Percentiles rank a stretch among this genome's conserved stretches.
phyloP scores from a whole-genome alignment of 225 moss, liverwort and hornwort species.

The Lunularia cruciata region DNA sequence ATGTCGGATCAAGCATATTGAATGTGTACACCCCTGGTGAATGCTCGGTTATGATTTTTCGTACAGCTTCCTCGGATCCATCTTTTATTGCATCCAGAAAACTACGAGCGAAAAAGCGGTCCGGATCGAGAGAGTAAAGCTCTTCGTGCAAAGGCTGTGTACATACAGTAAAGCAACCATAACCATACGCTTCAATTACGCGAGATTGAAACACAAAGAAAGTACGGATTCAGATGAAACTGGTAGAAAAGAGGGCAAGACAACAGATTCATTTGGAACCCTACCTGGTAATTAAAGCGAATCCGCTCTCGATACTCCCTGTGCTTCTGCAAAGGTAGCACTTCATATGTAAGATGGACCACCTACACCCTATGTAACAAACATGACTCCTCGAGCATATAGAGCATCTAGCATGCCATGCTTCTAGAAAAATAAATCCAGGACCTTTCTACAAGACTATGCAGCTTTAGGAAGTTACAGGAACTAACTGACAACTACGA shows the following conservation, averaged over 20 bases:
- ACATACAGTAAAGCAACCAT: conserved; percentile 7
- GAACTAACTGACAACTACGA: too few relatives aligned
- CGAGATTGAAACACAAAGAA: neutral
- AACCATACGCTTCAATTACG: neutral
- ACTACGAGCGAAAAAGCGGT: conserved; percentile 79
- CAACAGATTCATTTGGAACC: neutral
- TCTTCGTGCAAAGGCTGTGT: conserved; percentile 87
- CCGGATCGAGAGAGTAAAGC: conserved; percentile 92
- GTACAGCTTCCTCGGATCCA: conserved; percentile 79
- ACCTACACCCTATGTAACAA: neutral
- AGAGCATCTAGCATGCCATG: too few relatives aligned
- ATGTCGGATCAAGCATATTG: conserved; percentile 89
- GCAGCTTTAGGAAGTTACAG: too few relatives aligned
- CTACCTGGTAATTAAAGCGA: conserved; percentile 82
- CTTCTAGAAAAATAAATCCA: too few relatives aligned
- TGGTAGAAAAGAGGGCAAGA: neutral
- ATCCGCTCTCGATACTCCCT: conserved; percentile 97
- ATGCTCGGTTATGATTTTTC: conserved; percentile 87
- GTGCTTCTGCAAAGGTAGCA: conserved; percentile 66
- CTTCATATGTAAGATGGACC: neutral
- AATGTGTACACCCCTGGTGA: conserved; percentile 98
- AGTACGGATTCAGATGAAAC: neutral
- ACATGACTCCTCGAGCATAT: neutral
- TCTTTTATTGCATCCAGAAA: conserved; percentile 93
- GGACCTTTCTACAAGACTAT: too few relatives aligned